Evolutionary conservation across 352 stramenopile species (phyloP), one percentile per base, ranked within the genome.

Genomic region (Globisporangium heterothallicum): DNA sequence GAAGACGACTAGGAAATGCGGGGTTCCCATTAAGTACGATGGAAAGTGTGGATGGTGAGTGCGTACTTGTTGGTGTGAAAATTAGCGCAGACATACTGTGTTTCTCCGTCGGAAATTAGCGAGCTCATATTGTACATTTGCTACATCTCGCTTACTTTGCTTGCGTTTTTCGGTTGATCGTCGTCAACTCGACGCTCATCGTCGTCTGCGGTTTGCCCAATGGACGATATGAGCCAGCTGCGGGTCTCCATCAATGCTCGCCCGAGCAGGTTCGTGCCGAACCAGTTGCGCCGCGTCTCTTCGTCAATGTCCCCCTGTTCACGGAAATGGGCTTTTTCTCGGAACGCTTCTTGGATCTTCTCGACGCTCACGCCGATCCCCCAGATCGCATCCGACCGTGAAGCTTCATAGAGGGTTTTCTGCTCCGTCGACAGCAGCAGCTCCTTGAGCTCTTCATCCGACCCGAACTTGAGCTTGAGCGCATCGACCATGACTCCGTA

Each of bases 401-500:
- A 72, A 0, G 74, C 76, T 45, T 87, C 73, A n/a, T 87, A 87
- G 6, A 87, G 38, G 4, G 13, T 57, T 52, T 78, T 80, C 18
- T 71, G 48, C 9, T 67, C 59, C 0, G 73, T 87, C 13, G 67
- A 57, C 34, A 87, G 59, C 1, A 87, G 61, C 26, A 63, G 59
- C 3, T 43, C 35, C 12, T 53, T 21, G 18, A 85, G 41, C 21
- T 59, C 59, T 2, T 72, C 59, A 45, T 70, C 60, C 1, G 53
- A 64, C 6, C 47, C 49, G 38, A 87, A 87, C 44, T 87, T 87
- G 47, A 84, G 73, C 53, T 84, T 77, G 34, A 87, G 63, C n/a
- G 67, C 76, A 5, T 78, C 58, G 14, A 87, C 50, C 74, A 87
- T 84, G 32, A 68, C 59, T 35, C 49, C 61, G 27, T 72, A 75